phyloP scores from a whole-genome alignment of 768 basidiomycete species.

The Galerina sulciceps region DNA sequence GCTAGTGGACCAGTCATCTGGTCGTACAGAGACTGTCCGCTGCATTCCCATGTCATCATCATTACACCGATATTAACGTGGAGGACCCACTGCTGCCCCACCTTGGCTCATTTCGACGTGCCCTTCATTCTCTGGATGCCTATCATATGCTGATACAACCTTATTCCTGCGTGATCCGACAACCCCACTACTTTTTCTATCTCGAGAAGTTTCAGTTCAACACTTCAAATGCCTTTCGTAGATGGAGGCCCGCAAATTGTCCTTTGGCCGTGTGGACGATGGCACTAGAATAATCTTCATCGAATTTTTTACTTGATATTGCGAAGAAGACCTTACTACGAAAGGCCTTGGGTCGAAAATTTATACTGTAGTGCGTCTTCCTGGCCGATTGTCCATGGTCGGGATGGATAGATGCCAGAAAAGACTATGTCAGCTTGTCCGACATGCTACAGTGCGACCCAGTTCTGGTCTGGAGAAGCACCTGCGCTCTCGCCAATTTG shows the following conservation, averaged over 20 bases:
- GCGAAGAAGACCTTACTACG: conserved; percentile 22
- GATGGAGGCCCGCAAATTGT: conserved; percentile 16
- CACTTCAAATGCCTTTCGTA: conserved; percentile 20
- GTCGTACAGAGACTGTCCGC: conserved; percentile 27
- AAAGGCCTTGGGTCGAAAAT: conserved; percentile 30
- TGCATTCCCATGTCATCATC: conserved; percentile 25
- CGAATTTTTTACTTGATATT: conserved; percentile 33
- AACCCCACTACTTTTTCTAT: conserved; percentile 17
- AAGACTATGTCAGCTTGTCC: conserved; percentile 17
- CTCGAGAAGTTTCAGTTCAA: conserved; percentile 10
- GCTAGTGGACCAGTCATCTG: conserved; percentile 26
- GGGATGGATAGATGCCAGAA: conserved; percentile 34
- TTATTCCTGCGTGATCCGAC: conserved; percentile 3
- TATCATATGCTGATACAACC: conserved; percentile 24
- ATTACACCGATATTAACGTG: conserved; percentile 20
- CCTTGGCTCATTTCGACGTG: conserved; percentile 30
- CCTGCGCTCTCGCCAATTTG: background rate
- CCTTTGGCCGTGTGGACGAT: conserved; percentile 18
- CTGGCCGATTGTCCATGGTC: conserved; percentile 36
- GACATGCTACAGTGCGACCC: conserved; percentile 5
- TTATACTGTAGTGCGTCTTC: conserved; percentile 24
- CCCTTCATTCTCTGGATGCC: conserved; percentile 18
- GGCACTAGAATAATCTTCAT: conserved; percentile 27
- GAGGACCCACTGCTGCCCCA: conserved; percentile 18
- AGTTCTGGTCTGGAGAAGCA: background rate